Evolutionary conservation across 2,329 filamentous ascomycete species (phyloP), one percentile per base, ranked within the genome.

Genomic region (Xylogone sp.): DNA sequence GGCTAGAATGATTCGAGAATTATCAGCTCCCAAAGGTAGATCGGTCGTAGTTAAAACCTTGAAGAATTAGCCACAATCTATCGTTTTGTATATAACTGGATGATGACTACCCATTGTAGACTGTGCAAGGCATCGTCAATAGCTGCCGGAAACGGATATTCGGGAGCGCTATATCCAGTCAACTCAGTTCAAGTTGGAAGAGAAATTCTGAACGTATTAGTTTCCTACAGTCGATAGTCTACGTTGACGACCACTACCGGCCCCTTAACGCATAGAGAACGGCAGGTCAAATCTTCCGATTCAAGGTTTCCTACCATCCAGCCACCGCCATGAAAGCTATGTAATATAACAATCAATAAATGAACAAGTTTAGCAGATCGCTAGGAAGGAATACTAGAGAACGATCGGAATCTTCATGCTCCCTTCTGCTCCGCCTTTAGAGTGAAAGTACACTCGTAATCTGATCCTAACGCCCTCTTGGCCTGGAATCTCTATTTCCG

Each of bases 111-210:
- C 69, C 69, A 72, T 62, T 66, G 58, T 18, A 71, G 71, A 3
- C 73, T 75, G 54, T 79, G 76, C 49, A 75, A 76, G 46, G 73
- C 74, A 59, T 80, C 77, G 49, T 79, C 71, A 4, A 78, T 52
- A 1, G 73, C 73, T 47, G 71, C 72, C 0, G 77, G 77, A 48
- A 76, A 79, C 0, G 73, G 73, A 52, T 71, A 73, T 55, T 79
- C 75, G 3, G 77, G 77, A 1, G 76, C 76, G 27, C 27, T 31
- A 13, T 31, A 13, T 13, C 7, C 8, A 13, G 13, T 31, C 13
- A 31, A 13, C 7, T 31, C 13, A 13, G 13, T 8, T 8, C 27
- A 31, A 31, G 7, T 31, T n/a, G n/a, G n/a, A 31, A 31, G 27
- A 31, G 27, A 31, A 13, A 13, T 7, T 7, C 8, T 13, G 13